A percentile compares a stretch with the other conserved stretches of the same genome.
These are phyloP conservation scores for Puccinia polysora DNA, from an alignment of 1,284 basidiomycete genomes.

Conservation along the genomic window DNA sequence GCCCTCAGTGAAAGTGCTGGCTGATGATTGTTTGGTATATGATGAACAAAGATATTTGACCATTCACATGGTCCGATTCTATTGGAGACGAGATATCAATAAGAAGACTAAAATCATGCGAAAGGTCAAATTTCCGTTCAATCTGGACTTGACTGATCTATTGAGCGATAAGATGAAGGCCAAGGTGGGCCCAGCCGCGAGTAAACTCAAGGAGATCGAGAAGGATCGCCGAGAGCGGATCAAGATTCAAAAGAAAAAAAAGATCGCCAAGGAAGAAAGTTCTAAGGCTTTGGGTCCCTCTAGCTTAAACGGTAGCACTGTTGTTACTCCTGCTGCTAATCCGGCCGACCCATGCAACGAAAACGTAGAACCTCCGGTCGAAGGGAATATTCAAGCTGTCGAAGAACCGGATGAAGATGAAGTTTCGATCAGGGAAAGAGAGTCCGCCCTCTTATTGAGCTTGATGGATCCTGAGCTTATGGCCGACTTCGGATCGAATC, in stretches of 20 bases:
- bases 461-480: conserved; percentile 65
- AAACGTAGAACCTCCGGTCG: conserved; percentile 49
- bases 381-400: conserved; percentile 49
- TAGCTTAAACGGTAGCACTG: background rate
- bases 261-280: conserved; percentile 55
- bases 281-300: conserved; percentile 51
- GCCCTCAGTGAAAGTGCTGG: background rate
- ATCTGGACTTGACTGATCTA: conserved; percentile 80
- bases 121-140: conserved; percentile 83
- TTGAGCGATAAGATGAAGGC: conserved; percentile 71
- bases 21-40: background rate
- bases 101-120: conserved; percentile 94
- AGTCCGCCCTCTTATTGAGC: conserved; percentile 63
- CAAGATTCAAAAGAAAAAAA: conserved; percentile 73
- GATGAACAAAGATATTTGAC: conserved; percentile 61
- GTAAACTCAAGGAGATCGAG: conserved; percentile 70
- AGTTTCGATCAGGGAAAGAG: conserved; percentile 56
- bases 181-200: conserved; percentile 60
- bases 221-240: conserved; percentile 77
- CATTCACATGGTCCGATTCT: conserved; percentile 91
- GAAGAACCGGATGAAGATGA: conserved; percentile 57
- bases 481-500: conserved; percentile 67
- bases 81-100: conserved; percentile 83
- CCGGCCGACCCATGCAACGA: conserved; percentile 44
- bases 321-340: background rate